phyloP scores from a whole-genome alignment of 1,139 yeast species.

The Yamadazyma blattariae region DNA sequence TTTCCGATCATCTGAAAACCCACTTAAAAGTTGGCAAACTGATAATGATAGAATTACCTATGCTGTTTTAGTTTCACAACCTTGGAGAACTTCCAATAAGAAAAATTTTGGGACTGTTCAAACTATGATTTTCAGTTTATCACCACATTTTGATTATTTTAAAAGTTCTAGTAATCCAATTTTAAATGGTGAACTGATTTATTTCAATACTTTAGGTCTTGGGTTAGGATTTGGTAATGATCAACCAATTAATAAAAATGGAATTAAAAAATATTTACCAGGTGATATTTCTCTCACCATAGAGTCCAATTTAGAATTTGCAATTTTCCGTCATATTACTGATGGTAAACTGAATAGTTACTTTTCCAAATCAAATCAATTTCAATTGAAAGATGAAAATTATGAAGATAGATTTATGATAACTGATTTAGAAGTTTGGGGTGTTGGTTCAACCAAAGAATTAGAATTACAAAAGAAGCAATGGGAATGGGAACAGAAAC shows the following conservation, averaged over 20 bases:
- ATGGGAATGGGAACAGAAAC: conserved; percentile 92
- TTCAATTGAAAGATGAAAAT: conserved; percentile 23
- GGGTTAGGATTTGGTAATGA: conserved; percentile 80
- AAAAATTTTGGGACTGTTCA: conserved; percentile 64
- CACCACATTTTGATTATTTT: conserved; percentile 63
- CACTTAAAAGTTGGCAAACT: conserved; percentile 29
- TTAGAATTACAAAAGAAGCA: conserved; percentile 69
- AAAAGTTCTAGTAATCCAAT: conserved; percentile 31
- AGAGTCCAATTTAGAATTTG: conserved; percentile 78
- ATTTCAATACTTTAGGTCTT: conserved; percentile 67
- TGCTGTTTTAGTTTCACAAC: conserved; percentile 61
- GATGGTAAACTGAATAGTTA: conserved; percentile 18
- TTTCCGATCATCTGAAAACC: conserved; percentile 31
- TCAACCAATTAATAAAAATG: conserved; percentile 55
- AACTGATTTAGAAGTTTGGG: conserved; percentile 86
- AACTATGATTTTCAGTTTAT: conserved; percentile 56
- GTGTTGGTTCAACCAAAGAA: conserved; percentile 77
- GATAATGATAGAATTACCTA: conserved; percentile 48
- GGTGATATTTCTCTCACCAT: conserved; percentile 80
- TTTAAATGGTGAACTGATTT: conserved; percentile 40
- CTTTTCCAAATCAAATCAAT: conserved; percentile 26
- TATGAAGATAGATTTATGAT: conserved; percentile 73
- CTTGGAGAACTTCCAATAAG: conserved; percentile 78
- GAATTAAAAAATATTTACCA: conserved; percentile 34
- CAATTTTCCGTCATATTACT: conserved; percentile 66